phyloP scores from a whole-genome alignment of 495 filamentous ascomycete species.

The Delitschia confertaspora region DNA sequence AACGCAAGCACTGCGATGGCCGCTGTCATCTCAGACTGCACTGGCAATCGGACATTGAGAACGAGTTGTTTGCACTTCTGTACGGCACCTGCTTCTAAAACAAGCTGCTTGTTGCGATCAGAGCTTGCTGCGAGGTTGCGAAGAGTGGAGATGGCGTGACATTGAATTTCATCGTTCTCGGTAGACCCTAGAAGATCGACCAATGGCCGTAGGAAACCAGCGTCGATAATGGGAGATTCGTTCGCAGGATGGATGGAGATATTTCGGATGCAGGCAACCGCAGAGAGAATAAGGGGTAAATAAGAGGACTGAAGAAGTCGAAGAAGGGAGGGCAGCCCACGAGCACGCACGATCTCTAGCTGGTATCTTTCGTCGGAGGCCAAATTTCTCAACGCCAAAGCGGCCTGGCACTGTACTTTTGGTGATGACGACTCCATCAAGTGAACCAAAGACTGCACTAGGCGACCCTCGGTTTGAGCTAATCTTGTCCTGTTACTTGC shows the following conservation, averaged over 20 bases:
- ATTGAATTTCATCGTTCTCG: constrained; percentile 98
- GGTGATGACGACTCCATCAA: constrained; percentile 96
- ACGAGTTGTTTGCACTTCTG: constrained; percentile 98
- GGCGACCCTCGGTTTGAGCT: constrained; percentile 75
- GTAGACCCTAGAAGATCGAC: constrained; percentile 91
- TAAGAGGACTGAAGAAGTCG: constrained; percentile 90
- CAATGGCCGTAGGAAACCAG: constrained; percentile 84
- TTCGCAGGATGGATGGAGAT: constrained; percentile 98
- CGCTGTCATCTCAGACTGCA: constrained; percentile 98
- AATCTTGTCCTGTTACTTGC: constrained; percentile 80
- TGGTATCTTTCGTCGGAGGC: constrained; percentile 99
- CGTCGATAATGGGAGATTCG: constrained; percentile 98
- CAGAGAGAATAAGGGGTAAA: constrained; percentile 88
- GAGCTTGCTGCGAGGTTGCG: constrained; percentile 94
- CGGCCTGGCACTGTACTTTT: constrained; percentile 96
- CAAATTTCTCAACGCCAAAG: constrained; percentile 84
- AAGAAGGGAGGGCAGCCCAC: constrained; percentile 73
- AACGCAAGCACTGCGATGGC: constrained; percentile 95
- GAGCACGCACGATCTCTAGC: constrained; percentile 86
- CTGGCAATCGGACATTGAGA: constrained; percentile 81
- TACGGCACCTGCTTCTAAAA: constrained; percentile 90
- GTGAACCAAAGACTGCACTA: constrained; percentile 88
- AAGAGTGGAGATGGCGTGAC: constrained; percentile 94
- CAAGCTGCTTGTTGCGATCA: constrained; percentile 91
- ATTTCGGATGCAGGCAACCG: constrained; percentile 95